A percentile compares a stretch with the other conserved stretches of the same genome.
These are phyloP conservation scores for Mortierella hygrophila DNA, from an alignment of 192 early-diverging fungal species.

Conservation along the genomic window DNA sequence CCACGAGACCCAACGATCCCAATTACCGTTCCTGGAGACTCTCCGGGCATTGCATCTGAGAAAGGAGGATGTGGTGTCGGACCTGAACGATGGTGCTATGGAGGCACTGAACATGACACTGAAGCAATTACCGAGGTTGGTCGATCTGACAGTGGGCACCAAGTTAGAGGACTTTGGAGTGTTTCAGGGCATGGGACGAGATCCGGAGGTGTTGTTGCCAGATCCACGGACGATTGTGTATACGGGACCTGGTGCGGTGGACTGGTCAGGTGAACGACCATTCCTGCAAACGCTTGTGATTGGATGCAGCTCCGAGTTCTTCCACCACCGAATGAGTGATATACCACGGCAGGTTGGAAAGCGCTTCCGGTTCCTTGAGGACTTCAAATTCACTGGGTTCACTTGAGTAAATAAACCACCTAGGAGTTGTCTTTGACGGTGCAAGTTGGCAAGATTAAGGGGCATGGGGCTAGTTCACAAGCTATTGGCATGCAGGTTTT, in stretches of 20 bases:
- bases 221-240: not conserved
- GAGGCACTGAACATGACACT: constrained; percentile 16
- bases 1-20: not conserved
- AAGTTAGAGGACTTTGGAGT: constrained; percentile 20
- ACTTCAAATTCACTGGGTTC: constrained; percentile 1
- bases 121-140: constrained; percentile 27
- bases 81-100: not conserved
- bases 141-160: constrained; percentile 27
- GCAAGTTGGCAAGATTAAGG: not conserved
- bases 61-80: not conserved
- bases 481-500: not conserved
- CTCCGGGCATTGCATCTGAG: constrained; percentile 14
- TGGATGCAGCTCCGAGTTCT: constrained; percentile 30
- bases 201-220: constrained; percentile 10
- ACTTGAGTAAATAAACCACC: not conserved
- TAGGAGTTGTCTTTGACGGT: not conserved
- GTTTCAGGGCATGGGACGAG: constrained; percentile 34
- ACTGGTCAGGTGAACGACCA: constrained; percentile 25
- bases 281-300: constrained; percentile 35
- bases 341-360: constrained; percentile 24
- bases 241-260: not conserved
- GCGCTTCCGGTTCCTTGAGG: constrained; percentile 41
- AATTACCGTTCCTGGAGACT: constrained; percentile 19
- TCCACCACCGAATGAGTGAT: not conserved
- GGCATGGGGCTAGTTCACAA: not conserved